Base-by-base conservation (phyloP, 2,329 filamentous ascomycete species). In the Fusarium secorum region DNA sequence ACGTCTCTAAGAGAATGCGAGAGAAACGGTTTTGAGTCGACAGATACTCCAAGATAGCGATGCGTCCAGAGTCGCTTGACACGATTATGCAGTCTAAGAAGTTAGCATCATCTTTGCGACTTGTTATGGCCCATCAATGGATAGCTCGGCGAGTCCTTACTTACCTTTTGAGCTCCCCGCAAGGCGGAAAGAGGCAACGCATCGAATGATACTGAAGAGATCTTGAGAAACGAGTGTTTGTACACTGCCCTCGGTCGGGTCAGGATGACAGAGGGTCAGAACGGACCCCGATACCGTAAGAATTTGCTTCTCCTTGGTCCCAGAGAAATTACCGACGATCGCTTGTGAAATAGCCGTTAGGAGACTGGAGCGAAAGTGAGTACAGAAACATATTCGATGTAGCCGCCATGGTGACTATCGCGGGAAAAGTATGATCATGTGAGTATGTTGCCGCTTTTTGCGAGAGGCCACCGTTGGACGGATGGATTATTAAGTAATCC, bases 331-430 rank as follows among this genome's bases (percentile, higher is more conserved):
- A 75, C 96, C 97, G 65, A 97, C 88, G 72, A 98, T 92, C 68
- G 96, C 95, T 82, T 97, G 92, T 48, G 92, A 94, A 77, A 97
- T 90, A 63, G 93, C 92, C 73, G 94, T 95, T 33, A n/a, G 96
- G 93, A 75, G 93, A 91, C 83, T 98, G 94, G 78, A 99, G 91
- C 75, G 96, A 98, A 84, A 99, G 87, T 77, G 94, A 96, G 85
- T 99, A 99, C 84, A 99, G 91, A 81, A 97, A 98, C 94, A 98
- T 97, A 81, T 95, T 95, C 18, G 95, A 98, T 67, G 95, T 97
- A 80, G 95, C 97, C 85, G 96, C 95, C 96, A 98, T 98, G 4
- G 11, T 42, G 10, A 7, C 5, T 41, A 7, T 41, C 1, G 35
- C 1, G n/a, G 9, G 13, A 15, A 10, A 39, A 10, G 0, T 5